Percentiles rank a stretch among this genome's conserved stretches.
Evolutionary conservation across 2,329 filamentous ascomycete genomes (phyloP).

Genomic region (Xylariales sp.): DNA sequence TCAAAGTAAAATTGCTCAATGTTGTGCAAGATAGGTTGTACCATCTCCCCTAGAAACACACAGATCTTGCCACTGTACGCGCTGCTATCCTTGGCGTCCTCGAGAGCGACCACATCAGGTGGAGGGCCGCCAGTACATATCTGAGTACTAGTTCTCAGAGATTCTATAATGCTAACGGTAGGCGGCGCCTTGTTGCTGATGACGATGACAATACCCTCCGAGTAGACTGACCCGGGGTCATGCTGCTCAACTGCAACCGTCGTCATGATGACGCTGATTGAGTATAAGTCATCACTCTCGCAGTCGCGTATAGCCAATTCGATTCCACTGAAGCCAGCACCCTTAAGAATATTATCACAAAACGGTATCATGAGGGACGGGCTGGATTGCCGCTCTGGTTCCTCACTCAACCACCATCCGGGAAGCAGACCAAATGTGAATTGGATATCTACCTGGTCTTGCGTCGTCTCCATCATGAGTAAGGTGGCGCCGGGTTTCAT

Average conservation of each 20-base stretch:
- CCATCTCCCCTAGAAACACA: background rate
- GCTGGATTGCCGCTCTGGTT: background rate
- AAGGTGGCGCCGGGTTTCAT: constrained; percentile 14
- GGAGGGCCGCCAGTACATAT: background rate
- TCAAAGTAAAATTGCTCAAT: background rate
- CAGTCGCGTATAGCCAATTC: background rate
- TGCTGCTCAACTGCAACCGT: too few species aligned
- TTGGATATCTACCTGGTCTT: background rate
- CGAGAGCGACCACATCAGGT: too few species aligned
- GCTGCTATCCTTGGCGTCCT: too few species aligned
- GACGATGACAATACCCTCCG: too few species aligned
- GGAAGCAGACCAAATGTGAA: constrained; percentile 1
- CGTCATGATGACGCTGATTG: background rate
- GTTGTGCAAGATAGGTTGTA: constrained; percentile 13
- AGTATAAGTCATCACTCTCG: background rate
- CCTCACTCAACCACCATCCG: constrained; percentile 6
- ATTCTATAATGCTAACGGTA: too few species aligned
- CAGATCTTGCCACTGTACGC: background rate
- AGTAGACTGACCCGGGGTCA: too few species aligned
- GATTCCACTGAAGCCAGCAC: constrained; percentile 2
- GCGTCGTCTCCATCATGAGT: constrained; percentile 10
- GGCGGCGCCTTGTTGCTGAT: too few species aligned
- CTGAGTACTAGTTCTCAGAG: too few species aligned
- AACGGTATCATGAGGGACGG: background rate
- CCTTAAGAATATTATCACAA: background rate